phyloP scores from a whole-genome alignment of 768 basidiomycete species.

The Candolleomyces efflorescens region DNA sequence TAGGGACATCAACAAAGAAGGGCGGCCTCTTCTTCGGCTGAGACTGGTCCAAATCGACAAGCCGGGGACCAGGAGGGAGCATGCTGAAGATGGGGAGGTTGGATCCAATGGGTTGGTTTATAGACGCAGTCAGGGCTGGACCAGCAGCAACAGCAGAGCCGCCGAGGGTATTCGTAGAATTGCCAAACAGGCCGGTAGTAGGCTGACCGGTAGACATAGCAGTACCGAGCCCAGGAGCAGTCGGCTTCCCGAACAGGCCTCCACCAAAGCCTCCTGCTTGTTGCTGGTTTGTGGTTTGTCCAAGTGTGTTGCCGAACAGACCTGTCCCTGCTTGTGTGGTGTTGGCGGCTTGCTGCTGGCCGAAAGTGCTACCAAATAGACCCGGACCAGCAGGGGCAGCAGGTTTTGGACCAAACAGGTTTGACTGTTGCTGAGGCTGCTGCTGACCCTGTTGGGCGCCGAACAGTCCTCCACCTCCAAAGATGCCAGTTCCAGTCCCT shows the following conservation, averaged over 20 bases:
- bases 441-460: conserved; percentile 42
- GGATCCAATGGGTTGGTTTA: conserved; percentile 77
- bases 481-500: conserved; percentile 7
- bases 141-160: conserved; percentile 37
- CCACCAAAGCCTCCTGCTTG: conserved; percentile 35
- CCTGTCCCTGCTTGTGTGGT: neutral
- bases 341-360: conserved; percentile 18
- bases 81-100: conserved; percentile 72
- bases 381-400: conserved; percentile 40
- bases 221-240: conserved; percentile 34
- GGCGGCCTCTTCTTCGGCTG: conserved; percentile 71
- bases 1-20: conserved; percentile 74
- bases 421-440: conserved; percentile 32
- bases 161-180: conserved; percentile 30
- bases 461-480: conserved; percentile 28
- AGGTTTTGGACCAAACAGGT: conserved; percentile 53
- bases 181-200: conserved; percentile 37
- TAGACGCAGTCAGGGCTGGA: conserved; percentile 67
- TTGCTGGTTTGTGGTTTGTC: conserved; percentile 32
- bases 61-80: conserved; percentile 68
- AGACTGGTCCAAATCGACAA: conserved; percentile 52
- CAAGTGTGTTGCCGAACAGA: conserved; percentile 40
- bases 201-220: conserved; percentile 28
- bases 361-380: conserved; percentile 37
- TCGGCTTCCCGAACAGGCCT: conserved; percentile 51